A percentile compares a stretch with the other conserved stretches of the same genome.
phyloP scores from a whole-genome alignment of 1,284 basidiomycete species.

The Malassezia pachydermatis region DNA sequence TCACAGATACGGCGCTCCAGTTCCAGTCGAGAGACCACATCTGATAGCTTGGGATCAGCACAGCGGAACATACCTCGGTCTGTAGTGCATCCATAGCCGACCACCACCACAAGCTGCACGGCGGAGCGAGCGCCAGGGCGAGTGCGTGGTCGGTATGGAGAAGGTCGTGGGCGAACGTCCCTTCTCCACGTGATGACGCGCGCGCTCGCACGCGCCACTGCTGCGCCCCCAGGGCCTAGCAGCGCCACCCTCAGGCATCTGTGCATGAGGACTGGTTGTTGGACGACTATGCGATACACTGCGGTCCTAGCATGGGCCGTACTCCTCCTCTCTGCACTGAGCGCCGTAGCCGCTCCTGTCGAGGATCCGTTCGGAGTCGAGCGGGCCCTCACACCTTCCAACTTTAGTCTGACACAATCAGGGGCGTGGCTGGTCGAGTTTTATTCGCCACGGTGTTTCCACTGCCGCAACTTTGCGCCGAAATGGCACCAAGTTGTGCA shows the following conservation, averaged over 20 bases:
- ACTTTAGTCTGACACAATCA: constrained; percentile 29
- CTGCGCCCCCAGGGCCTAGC: too few species aligned
- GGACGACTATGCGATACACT: too few species aligned
- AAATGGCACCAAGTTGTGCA: constrained; percentile 65
- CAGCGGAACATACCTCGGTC: background rate
- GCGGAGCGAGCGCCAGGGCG: too few species aligned
- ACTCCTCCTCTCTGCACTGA: background rate
- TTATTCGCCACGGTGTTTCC: constrained; percentile 61
- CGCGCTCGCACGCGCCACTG: too few species aligned
- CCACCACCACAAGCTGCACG: too few species aligned
- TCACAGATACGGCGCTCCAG: constrained; percentile 68
- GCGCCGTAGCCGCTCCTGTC: background rate
- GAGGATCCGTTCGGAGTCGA: constrained; percentile 4
- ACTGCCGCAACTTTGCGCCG: constrained; percentile 66
- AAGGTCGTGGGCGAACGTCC: too few species aligned
- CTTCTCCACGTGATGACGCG: too few species aligned
- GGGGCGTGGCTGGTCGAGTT: constrained; percentile 45
- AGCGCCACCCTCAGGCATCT: too few species aligned
- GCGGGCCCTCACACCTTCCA: constrained; percentile 28
- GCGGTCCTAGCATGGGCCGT: constrained; percentile 1
- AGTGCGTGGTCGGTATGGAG: too few species aligned
- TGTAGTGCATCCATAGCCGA: constrained; percentile 4
- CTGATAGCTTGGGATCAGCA: constrained; percentile 8
- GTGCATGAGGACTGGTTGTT: too few species aligned
- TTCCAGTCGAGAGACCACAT: constrained; percentile 50